Evolutionary conservation across 495 filamentous ascomycete species (phyloP).

Genomic region (Diplogelasinospora grovesii): DNA sequence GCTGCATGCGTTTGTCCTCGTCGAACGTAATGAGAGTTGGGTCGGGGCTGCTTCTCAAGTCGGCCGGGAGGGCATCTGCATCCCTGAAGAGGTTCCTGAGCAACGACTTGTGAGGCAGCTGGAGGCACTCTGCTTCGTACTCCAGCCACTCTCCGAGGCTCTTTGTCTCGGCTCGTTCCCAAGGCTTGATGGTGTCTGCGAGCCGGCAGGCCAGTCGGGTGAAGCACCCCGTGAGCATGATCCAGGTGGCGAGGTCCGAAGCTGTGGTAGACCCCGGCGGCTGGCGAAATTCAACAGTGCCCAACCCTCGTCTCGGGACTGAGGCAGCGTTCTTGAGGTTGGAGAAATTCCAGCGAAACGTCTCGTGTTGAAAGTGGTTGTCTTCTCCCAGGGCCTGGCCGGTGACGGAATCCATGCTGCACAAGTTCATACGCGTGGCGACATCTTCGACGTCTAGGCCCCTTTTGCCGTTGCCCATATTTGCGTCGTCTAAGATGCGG

Average conservation of each 20-base stretch:
- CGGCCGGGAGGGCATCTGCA: slow-evolving; percentile 4
- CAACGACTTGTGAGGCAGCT: slow-evolving; percentile 8
- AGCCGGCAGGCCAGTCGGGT: slow-evolving; percentile 16
- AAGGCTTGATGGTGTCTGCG: slow-evolving; percentile 9
- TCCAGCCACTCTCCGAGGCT: slow-evolving; percentile 28
- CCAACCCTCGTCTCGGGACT: slow-evolving; percentile 6
- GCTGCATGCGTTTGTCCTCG: neutral
- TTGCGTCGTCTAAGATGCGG: no score
- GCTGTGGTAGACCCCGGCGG: slow-evolving; percentile 14
- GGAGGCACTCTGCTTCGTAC: slow-evolving; percentile 23
- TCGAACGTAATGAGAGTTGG: neutral
- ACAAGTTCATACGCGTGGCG: slow-evolving; percentile 22
- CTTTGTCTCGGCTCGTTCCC: slow-evolving; percentile 9
- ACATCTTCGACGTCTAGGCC: slow-evolving; percentile 6
- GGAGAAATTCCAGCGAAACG: slow-evolving; percentile 22
- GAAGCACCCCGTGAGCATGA: slow-evolving; percentile 24
- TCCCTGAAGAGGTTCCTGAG: slow-evolving; percentile 13
- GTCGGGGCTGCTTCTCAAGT: slow-evolving; percentile 1
- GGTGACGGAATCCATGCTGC: slow-evolving; percentile 14
- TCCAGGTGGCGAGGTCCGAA: slow-evolving; percentile 17
- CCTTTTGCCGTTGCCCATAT: slow-evolving; percentile 7
- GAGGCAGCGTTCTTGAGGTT: slow-evolving; percentile 6
- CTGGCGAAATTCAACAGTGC: slow-evolving; percentile 23
- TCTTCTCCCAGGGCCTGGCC: slow-evolving; percentile 11
- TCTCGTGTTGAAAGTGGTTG: slow-evolving; percentile 14